Percentiles rank a stretch among this genome's conserved stretches.
Conservation (phyloP, 2,329 filamentous ascomycete species). For the Clonostachys solani region DNA sequence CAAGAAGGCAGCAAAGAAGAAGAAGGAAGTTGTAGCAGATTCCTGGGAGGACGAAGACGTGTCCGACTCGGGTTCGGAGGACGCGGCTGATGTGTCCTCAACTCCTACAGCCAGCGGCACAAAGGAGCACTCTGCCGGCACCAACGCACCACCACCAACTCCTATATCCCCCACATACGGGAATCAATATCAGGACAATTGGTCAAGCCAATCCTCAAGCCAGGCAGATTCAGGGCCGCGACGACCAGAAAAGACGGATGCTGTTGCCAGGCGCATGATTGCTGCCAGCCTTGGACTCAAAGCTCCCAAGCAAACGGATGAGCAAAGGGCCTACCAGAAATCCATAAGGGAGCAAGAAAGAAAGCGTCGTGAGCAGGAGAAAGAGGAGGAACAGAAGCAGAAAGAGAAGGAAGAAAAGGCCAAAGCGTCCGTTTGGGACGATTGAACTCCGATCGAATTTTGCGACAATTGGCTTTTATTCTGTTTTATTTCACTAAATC, state of each 20-base stretch:
- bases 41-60: constrained; percentile 57
- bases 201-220: constrained; percentile 2
- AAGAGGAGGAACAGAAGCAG: constrained; percentile 55
- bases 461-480: not conserved
- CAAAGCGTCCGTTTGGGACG: constrained; percentile 87
- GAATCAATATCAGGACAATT: not conserved
- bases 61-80: constrained; percentile 28
- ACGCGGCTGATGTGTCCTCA: constrained; percentile 1
- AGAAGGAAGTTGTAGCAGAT: constrained; percentile 25
- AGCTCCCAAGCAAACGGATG: constrained; percentile 77
- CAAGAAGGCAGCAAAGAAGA: constrained; percentile 12
- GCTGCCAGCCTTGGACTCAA: constrained; percentile 80
- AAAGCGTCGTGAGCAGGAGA: constrained; percentile 69
- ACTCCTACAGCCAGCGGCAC: constrained; percentile 12
- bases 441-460: constrained; percentile 27
- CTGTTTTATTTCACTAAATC: no score
- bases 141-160: constrained; percentile 60
- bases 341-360: constrained; percentile 81
- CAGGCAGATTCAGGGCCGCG: constrained; percentile 1
- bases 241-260: constrained; percentile 88
- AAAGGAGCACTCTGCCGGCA: constrained; percentile 10
- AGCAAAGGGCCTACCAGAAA: constrained; percentile 82
- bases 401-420: constrained; percentile 67
- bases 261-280: constrained; percentile 85
- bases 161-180: constrained; percentile 51